Conservation (phyloP, 345 rosid species). For the Lepidium aucheri region DNA sequence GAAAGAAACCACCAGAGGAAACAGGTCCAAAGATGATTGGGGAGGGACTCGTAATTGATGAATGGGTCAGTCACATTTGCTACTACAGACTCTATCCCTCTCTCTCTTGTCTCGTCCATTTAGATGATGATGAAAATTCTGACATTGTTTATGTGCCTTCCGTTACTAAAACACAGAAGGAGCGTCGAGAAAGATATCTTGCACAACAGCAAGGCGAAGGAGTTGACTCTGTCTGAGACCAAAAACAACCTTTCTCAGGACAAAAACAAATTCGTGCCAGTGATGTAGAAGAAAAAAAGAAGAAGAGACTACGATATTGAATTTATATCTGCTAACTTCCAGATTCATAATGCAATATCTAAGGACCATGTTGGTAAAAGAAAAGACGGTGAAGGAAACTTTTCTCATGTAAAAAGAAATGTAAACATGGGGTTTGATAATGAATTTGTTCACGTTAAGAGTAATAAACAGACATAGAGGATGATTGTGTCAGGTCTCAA, state of each 20-base stretch:
- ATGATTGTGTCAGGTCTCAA: background rate
- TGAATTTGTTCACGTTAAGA: slow-evolving; percentile 16
- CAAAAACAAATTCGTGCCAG: background rate
- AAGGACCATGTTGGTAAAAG: slow-evolving; percentile 13
- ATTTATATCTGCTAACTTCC: slow-evolving; percentile 22
- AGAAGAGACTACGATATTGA: slow-evolving; percentile 20
- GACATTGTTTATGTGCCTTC: background rate
- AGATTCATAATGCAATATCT: slow-evolving; percentile 10
- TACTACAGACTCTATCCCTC: too few relatives aligned
- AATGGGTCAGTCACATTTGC: slow-evolving; percentile 65
- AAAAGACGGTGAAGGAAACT: background rate
- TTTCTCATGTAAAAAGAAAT: slow-evolving; percentile 16
- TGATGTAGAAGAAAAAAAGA: slow-evolving; percentile 12
- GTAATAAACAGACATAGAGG: background rate
- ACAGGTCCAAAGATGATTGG: slow-evolving; percentile 78
- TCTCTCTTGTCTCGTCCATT: background rate
- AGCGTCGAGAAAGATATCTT: slow-evolving; percentile 91
- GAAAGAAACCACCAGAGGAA: slow-evolving; percentile 81
- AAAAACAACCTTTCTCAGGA: background rate
- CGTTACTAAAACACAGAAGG: slow-evolving; percentile 44
- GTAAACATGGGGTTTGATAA: slow-evolving; percentile 17
- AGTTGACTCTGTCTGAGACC: slow-evolving; percentile 56
- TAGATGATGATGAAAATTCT: background rate
- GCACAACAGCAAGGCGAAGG: slow-evolving; percentile 76
- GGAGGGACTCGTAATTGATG: slow-evolving; percentile 99